Evolutionary conservation across 495 filamentous ascomycete species (phyloP), one percentile per base, ranked within the genome.

Genomic region (Xylaria telfairii): DNA sequence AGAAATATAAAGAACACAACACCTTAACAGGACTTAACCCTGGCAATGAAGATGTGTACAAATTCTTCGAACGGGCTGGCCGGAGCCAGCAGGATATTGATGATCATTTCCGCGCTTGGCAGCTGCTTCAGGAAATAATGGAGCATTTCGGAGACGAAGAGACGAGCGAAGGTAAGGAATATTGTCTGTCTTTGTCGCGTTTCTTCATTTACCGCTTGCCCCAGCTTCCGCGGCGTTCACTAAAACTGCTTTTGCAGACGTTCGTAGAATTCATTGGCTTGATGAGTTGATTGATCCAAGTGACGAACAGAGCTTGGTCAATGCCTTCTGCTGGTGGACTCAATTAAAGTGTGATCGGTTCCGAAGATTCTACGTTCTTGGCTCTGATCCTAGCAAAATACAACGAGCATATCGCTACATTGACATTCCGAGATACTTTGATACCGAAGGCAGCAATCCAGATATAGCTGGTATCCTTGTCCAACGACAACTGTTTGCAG

Each of bases 291-390:
- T 88, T 59, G 84, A 87, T 61, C 79, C 81, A 5, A 85, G 84
- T 63, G 84, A 88, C 68, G 86, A 88, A 68, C 81, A 85, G 71
- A 84, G 80, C 49, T 71, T 87, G 4, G 80, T 87, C 1, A 84
- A 86, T 57, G 87, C 82, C 82, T 87, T 86, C 66, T 86, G 85
- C 21, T 84, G 79, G 77, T 88, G 86, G 86, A 76, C 85, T n/a
- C 77, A 72, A 21, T 4, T 77, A 67, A 81, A 83, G 39, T 73
- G 83, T 9, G 83, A 87, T 64, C 78, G 76, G 60, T 86, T 80
- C 67, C 81, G 82, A 21, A 83, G 80, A 71, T 85, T 86, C 46
- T 74, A 79, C 37, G 82, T 87, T 13, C 70, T 87, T 17, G 85
- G 86, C 13, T 84, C 82, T 2, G 78, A 75, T 65, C 59, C 67